These are phyloP conservation scores for Trichosporon sp. DNA, from an alignment of 1,284 basidiomycete genomes.

Conservation along the genomic window DNA sequence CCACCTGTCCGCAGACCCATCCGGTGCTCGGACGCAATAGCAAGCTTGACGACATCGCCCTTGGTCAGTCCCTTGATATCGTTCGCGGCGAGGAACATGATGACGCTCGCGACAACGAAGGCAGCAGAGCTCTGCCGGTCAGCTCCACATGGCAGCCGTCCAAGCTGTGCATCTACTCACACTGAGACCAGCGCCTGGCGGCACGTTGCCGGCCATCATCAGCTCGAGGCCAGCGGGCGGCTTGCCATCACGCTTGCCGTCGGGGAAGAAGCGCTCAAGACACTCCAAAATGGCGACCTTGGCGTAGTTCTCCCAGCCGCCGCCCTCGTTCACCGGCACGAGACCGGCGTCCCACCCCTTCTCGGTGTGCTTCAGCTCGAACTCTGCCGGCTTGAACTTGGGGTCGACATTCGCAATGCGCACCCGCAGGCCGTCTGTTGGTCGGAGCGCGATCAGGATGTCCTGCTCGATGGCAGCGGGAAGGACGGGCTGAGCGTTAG, in stretches of 20 bases:
- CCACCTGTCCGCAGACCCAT: conserved; percentile 57
- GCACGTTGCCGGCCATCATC: conserved; percentile 69
- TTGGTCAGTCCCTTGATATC: conserved; percentile 60
- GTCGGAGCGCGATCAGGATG: conserved; percentile 70
- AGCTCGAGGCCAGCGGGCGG: conserved; percentile 60
- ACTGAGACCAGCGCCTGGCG: conserved; percentile 74
- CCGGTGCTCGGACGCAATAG: conserved; percentile 73
- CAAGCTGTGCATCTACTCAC: conserved; percentile 49
- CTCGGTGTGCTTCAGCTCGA: conserved; percentile 53
- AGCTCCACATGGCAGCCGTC: neutral
- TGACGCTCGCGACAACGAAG: conserved; percentile 74
- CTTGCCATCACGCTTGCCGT: conserved; percentile 53
- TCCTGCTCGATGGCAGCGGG: conserved; percentile 79
- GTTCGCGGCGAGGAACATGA: conserved; percentile 66
- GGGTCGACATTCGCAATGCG: conserved; percentile 59
- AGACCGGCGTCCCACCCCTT: conserved; percentile 67
- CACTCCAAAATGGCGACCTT: conserved; percentile 54
- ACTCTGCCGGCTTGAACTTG: conserved; percentile 54
- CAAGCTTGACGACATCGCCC: conserved; percentile 64
- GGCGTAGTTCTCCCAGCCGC: conserved; percentile 80
- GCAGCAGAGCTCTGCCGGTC: conserved; percentile 54
- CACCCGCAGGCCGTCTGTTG: conserved; percentile 4
- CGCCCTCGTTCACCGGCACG: conserved; percentile 54
- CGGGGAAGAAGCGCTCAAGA: conserved; percentile 24
- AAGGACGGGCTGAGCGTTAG: conserved; percentile 53